Evolutionary conservation across 768 basidiomycete species (phyloP), one percentile per base, ranked within the genome.

Genomic region (Hygrophorus russula): DNA sequence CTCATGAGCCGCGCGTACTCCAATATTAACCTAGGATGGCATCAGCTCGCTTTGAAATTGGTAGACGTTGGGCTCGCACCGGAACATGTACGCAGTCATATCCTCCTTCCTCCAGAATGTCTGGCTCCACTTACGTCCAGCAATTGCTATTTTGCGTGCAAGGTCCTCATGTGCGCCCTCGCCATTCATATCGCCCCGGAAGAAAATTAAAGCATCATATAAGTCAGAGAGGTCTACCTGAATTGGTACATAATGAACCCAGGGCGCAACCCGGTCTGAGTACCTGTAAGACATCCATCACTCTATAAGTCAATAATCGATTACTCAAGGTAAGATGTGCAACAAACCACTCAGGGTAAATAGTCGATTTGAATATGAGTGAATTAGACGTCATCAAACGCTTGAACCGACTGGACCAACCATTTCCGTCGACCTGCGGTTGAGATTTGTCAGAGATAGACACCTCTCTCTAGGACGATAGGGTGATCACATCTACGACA

Each of bases 171-270:
- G 81, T 0, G 65, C 75, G 6, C 70, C 70, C 29, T 71, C 67
- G n/a, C 78, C 75, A 42, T 72, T 64, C 6, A 65, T 67, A 50
- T 73, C 70, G 0, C 83, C 81, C 0, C 76, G 73, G 62, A 87
- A 87, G 65, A 90, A 90, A 1, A 78, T 60, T 35, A 84, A 66
- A 3, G 77, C 64, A 49, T 88, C 86, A 55, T 82, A 73, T 3
- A 88, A 57, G 57, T 87, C 82, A 0, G 71, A 68, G 9, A 80
- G 69, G 49, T 82, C 78, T 0, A 80, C 46, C 48, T 78, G 73
- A 3, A 85, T 64, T 1, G 83, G 83, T 0, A 86, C 68, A 53
- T 85, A 87, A 56, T 85, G 83, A 7, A 83, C 65, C 81, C 82
- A 84, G 0, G 82, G 78, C 27, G 64, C 68, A 35, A 78, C 63